phyloP scores from a whole-genome alignment of 257 asterid genomes.

The Salvia splendens region DNA sequence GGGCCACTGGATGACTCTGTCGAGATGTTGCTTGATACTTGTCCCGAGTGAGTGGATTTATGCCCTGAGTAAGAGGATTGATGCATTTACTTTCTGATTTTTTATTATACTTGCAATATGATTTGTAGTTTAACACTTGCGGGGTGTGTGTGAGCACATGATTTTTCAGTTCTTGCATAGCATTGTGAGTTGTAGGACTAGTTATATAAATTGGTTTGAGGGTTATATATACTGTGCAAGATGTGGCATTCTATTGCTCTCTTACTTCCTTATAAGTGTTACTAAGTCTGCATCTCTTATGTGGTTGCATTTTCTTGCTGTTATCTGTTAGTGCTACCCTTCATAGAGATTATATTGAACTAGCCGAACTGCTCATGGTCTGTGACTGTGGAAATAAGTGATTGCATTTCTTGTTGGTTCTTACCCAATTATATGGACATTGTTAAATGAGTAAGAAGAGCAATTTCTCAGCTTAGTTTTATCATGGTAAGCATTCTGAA shows the following conservation, averaged over 20 bases:
- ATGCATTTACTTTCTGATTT: slow-evolving; percentile 23
- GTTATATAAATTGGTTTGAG: slow-evolving; percentile 1
- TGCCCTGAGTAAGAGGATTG: slow-evolving; percentile 41
- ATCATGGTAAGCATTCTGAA: not conserved
- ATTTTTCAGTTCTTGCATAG: not conserved
- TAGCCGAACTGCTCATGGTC: not conserved
- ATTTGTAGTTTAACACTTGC: not conserved
- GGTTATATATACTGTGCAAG: slow-evolving; percentile 19
- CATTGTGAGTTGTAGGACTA: slow-evolving; percentile 1
- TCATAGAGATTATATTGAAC: slow-evolving; percentile 9
- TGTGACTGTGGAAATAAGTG: not conserved
- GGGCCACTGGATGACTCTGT: slow-evolving; percentile 81
- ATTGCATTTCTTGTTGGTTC: not conserved
- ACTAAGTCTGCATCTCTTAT: not conserved
- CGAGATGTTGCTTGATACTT: slow-evolving; percentile 67
- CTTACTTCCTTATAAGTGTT: not conserved
- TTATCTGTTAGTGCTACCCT: not conserved
- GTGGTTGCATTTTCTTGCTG: not conserved
- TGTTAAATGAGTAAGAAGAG: not conserved
- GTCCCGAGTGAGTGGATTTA: slow-evolving; percentile 77
- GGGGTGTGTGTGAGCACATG: not conserved
- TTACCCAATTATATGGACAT: not conserved
- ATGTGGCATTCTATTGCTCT: slow-evolving; percentile 8
- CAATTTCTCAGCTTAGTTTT: not conserved
- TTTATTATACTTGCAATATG: slow-evolving; percentile 18